Evolutionary conservation across 108 stramenopile genomes (phyloP).

Genomic region (Nitzschia putrida): DNA sequence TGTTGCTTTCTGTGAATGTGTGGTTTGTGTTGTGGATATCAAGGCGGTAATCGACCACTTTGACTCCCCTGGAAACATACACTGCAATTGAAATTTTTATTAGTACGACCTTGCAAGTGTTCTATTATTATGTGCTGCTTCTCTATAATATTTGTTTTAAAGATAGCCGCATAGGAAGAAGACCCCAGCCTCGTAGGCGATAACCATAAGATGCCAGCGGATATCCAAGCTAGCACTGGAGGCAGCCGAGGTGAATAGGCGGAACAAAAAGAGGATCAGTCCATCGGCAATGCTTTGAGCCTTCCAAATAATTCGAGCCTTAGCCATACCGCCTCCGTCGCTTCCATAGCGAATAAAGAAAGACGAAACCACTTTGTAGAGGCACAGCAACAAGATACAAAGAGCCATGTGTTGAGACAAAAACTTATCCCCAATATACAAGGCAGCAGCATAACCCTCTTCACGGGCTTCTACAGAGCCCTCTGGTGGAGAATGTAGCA

Average conservation of each 20-base stretch:
- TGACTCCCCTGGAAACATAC: no score
- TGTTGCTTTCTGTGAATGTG: background rate
- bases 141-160: no score
- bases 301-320: conserved; percentile 82
- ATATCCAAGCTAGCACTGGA: conserved; percentile 78
- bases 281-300: conserved; percentile 60
- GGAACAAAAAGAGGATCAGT: conserved; percentile 62
- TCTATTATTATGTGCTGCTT: no score
- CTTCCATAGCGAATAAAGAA: conserved; percentile 55
- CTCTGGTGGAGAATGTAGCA: conserved; percentile 84
- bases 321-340: conserved; percentile 67
- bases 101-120: no score
- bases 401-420: conserved; percentile 69
- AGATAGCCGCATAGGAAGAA: conserved; percentile 33
- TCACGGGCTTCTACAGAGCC: conserved; percentile 71
- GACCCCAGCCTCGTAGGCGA: conserved; percentile 85
- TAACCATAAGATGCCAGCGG: conserved; percentile 84
- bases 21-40: no score
- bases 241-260: conserved; percentile 75
- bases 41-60: no score
- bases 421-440: conserved; percentile 81
- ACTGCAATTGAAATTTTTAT: no score
- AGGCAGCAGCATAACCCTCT: conserved; percentile 64
- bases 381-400: conserved; percentile 60
- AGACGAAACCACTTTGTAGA: conserved; percentile 67